Evolutionary conservation across 139 green algal species (phyloP).

Genomic region (Volvox africanus): DNA sequence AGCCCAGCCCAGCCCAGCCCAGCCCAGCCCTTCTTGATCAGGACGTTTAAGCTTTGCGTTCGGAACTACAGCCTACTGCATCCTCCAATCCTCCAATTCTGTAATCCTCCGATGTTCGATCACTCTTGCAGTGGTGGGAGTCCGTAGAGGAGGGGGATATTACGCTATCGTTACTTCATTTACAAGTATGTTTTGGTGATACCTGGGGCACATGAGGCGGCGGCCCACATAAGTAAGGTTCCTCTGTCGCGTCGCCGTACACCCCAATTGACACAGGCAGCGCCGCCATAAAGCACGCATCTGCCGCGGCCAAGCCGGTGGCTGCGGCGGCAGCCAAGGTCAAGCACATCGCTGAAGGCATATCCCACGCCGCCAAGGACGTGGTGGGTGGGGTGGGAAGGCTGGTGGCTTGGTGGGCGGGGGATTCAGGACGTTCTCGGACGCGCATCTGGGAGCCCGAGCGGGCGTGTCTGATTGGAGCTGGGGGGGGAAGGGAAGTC

Average conservation of each 20-base stretch:
- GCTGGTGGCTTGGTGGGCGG: not conserved
- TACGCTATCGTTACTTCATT: not conserved
- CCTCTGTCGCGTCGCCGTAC: not conserved
- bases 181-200: too few species aligned
- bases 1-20: not conserved
- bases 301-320: constrained; percentile 23
- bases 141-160: not conserved
- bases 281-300: constrained; percentile 19
- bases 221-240: not conserved
- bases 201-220: too few species aligned
- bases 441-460: not conserved
- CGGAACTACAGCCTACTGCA: not conserved
- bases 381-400: not conserved
- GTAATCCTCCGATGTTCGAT: not conserved
- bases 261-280: constrained; percentile 5
- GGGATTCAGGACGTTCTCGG: not conserved
- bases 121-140: not conserved
- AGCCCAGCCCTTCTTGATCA: not conserved
- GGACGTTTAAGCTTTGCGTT: not conserved
- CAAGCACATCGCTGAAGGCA: not conserved
- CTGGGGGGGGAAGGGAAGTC: not conserved
- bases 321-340: not conserved
- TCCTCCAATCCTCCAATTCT: not conserved
- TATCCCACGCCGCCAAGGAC: not conserved
- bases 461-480: too few species aligned